Percentiles rank a stretch among this genome's conserved stretches.
These are phyloP conservation scores for Gyromitra esculenta DNA, from an alignment of 2,329 filamentous ascomycete genomes.

Conservation along the genomic window DNA sequence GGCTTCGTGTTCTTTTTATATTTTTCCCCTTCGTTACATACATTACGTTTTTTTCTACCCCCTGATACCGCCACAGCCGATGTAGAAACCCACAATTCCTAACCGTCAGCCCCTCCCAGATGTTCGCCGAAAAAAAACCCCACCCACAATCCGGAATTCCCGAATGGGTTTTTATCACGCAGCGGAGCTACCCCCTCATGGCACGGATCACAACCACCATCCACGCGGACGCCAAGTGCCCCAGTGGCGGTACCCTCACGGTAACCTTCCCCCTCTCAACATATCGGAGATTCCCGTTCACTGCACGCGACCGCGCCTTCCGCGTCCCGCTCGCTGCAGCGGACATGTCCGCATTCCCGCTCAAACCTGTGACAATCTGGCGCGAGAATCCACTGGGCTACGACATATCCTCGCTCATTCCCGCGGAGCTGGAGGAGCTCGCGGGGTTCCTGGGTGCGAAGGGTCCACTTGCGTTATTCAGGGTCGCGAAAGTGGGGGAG, in stretches of 20 bases:
- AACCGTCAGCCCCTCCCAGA: conserved; percentile 23
- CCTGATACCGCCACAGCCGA: conserved; percentile 1
- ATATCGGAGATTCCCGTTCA: conserved; percentile 21
- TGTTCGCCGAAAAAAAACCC: conserved; percentile 49
- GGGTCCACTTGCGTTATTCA: conserved; percentile 71
- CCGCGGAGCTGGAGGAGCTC: conserved; percentile 54
- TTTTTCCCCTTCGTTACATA: neutral
- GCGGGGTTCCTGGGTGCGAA: conserved; percentile 50
- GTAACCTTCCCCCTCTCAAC: conserved; percentile 54
- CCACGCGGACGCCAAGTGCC: conserved; percentile 46
- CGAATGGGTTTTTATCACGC: conserved; percentile 76
- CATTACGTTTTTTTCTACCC: neutral
- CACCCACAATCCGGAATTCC: conserved; percentile 59
- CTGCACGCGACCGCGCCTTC: conserved; percentile 68
- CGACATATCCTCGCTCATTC: conserved; percentile 63
- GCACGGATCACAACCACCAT: conserved; percentile 73
- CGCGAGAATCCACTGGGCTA: conserved; percentile 65
- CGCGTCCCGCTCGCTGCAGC: conserved; percentile 73
- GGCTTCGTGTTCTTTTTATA: neutral
- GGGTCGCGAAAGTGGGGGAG: conserved; percentile 68
- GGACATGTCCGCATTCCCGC: conserved; percentile 70
- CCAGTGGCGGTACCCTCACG: conserved; percentile 38
- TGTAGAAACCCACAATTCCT: neutral
- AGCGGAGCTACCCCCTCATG: conserved; percentile 74
- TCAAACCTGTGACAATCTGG: conserved; percentile 73